Percentiles rank a stretch among this genome's conserved stretches.
Evolutionary conservation across 2,329 filamentous ascomycete species (phyloP).

Genomic region (Arthrobotrys sphaeroides): DNA sequence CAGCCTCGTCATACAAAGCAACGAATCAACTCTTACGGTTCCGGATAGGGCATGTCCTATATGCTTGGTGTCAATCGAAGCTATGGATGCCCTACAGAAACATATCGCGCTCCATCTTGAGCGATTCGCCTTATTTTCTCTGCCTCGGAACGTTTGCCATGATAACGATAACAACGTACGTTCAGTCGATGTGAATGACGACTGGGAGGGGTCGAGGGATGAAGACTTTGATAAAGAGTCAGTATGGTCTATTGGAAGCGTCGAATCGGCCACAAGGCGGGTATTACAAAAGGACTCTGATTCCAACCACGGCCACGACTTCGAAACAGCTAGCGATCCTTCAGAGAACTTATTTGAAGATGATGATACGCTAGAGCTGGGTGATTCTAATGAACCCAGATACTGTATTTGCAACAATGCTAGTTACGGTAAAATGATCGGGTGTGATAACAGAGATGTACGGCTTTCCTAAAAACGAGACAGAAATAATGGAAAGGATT

Average conservation of each 20-base stretch:
- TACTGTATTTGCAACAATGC: too few species aligned
- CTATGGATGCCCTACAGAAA: conserved; percentile 27
- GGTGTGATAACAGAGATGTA: too few species aligned
- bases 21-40: conserved; percentile 25
- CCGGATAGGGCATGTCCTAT: conserved; percentile 40
- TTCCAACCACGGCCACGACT: too few species aligned
- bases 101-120: conserved; percentile 42
- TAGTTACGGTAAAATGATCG: too few species aligned
- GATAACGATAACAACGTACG: not conserved
- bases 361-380: too few species aligned
- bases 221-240: conserved; percentile 6
- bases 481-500: too few species aligned
- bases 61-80: conserved; percentile 15
- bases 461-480: too few species aligned
- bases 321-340: too few species aligned
- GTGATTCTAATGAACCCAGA: too few species aligned
- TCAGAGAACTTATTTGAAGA: too few species aligned
- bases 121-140: conserved; percentile 34
- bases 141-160: conserved; percentile 6
- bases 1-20: conserved; percentile 16
- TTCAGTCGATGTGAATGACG: conserved; percentile 3
- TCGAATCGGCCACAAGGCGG: too few species aligned
- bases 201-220: conserved; percentile 36
- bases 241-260: not conserved
- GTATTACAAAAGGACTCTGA: not conserved